Conservation (phyloP, 768 basidiomycete species). For the Scleroderma bovista region DNA sequence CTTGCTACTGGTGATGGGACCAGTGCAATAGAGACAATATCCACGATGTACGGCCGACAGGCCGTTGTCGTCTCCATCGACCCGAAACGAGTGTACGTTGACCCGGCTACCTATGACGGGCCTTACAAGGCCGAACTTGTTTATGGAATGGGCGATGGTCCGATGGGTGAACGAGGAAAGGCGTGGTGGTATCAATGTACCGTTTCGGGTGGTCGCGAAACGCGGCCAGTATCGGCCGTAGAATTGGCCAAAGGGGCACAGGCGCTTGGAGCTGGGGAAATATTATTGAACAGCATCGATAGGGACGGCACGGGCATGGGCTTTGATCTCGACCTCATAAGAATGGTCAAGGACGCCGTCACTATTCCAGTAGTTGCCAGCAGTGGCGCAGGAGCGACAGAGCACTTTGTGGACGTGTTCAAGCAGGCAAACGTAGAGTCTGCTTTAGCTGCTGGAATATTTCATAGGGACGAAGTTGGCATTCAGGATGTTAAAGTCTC, state of each 20-base stretch:
- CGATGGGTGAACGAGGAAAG: constrained; percentile 57
- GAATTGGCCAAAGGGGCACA: constrained; percentile 93
- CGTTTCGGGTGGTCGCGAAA: constrained; percentile 86
- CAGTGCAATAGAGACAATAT: constrained; percentile 92
- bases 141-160: constrained; percentile 34
- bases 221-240: constrained; percentile 77
- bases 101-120: constrained; percentile 57
- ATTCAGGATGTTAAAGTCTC: constrained; percentile 76
- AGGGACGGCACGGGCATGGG: constrained; percentile 90
- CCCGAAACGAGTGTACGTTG: constrained; percentile 81
- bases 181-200: constrained; percentile 99
- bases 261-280: constrained; percentile 87
- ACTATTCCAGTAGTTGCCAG: constrained; percentile 91
- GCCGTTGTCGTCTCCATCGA: constrained; percentile 98
- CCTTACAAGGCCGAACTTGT: constrained; percentile 63
- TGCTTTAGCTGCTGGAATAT: constrained; percentile 94
- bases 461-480: constrained; percentile 84
- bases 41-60: constrained; percentile 85
- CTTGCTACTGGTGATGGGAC: constrained; percentile 54
- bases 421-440: constrained; percentile 76
- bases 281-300: constrained; percentile 94
- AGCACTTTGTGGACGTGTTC: constrained; percentile 90
- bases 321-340: constrained; percentile 82
- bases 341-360: constrained; percentile 69
- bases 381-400: constrained; percentile 80